Base-by-base conservation (phyloP, 208 protist species). In the Angomonas ambiguus region DNA sequence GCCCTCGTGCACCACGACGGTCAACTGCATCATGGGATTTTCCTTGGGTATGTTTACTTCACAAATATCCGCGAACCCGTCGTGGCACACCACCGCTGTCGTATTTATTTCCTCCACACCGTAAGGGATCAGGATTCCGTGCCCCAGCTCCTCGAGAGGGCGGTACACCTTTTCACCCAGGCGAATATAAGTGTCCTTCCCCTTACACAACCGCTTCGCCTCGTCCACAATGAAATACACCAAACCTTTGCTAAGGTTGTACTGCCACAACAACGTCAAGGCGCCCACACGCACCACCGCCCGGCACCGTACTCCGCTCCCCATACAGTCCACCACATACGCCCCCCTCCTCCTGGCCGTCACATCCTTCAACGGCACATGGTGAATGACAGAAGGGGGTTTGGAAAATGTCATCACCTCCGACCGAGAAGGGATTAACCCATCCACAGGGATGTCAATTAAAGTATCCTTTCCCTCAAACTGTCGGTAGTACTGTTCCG, bases 181-280 rank as follows among this genome's bases (percentile, higher is more conserved):
- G 1, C 27, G 8, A 3, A 65, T 3, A 3, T 49, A 20, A 4
- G 61, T 65, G 4, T 18, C 18, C 38, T 31, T n/a, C 20, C 42
- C 61, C 2, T 27, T 5, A 28, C 61, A 65, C 35, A 65, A 25
- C 25, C n/a, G 6, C 41, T 51, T 45, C 42, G 6, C n/a, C 61
- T 65, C 61, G 42, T 65, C 61, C 42, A 65, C 42, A 2, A 65
- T 56, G 61, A 56, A 49, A 3, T 41, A 41, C 61, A 65, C n/a
- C 20, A 49, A 24, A 30, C 61, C 61, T 34, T 65, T 65, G 61
- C 61, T 65, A 35, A 49, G 13, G 35, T 41, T 2, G 2, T 35
- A 24, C 18, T 49, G 61, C n/a, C 27, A 49, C 2, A 49, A 20
- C 18, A 35, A n/a, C 11, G n/a, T 38, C 22, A 65, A 45, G 6